Percentiles rank a stretch among this genome's conserved stretches.
Evolutionary conservation across 257 asterid genomes (phyloP).

Genomic region (Nicotiana undulata): DNA sequence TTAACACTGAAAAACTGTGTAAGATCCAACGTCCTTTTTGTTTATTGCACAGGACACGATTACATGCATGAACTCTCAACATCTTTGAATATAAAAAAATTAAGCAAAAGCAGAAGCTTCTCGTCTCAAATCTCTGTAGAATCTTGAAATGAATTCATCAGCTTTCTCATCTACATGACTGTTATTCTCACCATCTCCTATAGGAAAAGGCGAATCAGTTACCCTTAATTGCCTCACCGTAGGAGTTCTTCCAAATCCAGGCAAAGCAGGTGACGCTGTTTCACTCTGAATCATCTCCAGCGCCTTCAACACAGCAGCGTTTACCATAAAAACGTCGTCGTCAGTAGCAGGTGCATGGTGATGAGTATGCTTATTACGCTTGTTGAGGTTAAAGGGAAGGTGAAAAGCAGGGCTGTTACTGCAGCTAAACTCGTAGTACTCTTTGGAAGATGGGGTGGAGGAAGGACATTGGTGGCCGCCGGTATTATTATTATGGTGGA

Average conservation of each 20-base stretch:
- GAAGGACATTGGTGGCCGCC: background rate
- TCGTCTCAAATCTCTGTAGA: conserved; percentile 20
- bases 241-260: conserved; percentile 30
- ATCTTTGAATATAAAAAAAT: background rate
- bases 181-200: conserved; percentile 3
- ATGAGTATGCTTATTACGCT: conserved; percentile 6
- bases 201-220: conserved; percentile 28
- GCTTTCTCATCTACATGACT: conserved; percentile 23
- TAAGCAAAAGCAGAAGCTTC: background rate
- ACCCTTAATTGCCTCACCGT: conserved; percentile 35
- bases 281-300: conserved; percentile 43
- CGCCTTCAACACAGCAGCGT: conserved; percentile 15
- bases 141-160: conserved; percentile 21
- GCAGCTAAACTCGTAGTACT: conserved; percentile 82
- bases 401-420: conserved; percentile 49
- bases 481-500: background rate
- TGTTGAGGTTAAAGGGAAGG: conserved; percentile 33
- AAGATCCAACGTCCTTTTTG: no score
- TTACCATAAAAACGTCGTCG: conserved; percentile 21
- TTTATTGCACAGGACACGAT: no score
- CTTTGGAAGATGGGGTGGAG: conserved; percentile 10
- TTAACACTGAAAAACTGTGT: no score
- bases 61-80: background rate
- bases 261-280: conserved; percentile 32
- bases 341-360: conserved; percentile 12